Evolutionary conservation across 257 asterid genomes (phyloP).

Genomic region (Perilla frutescens): DNA sequence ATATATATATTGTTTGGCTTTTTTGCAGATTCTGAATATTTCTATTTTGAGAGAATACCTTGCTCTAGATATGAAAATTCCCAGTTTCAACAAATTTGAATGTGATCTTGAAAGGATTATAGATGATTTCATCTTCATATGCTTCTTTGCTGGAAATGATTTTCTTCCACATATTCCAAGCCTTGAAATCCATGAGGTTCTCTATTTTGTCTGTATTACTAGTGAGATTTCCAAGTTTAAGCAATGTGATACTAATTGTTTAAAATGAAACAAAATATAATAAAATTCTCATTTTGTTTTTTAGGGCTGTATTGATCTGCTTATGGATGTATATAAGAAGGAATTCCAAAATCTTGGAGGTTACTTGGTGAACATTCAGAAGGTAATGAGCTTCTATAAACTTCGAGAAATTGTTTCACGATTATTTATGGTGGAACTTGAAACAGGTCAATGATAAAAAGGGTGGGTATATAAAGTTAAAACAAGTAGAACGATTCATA

Average conservation of each 20-base stretch:
- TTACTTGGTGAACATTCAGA: constrained; percentile 55
- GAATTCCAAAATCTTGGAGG: constrained; percentile 67
- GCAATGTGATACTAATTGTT: neutral
- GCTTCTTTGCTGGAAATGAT: constrained; percentile 76
- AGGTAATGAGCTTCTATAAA: constrained; percentile 41
- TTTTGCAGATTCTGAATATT: constrained; percentile 60
- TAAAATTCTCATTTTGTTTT: neutral
- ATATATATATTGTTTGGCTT: neutral
- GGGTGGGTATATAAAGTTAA: constrained; percentile 45
- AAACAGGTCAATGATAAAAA: constrained; percentile 45
- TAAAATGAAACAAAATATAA: neutral
- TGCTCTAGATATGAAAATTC: constrained; percentile 51
- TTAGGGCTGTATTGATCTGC: constrained; percentile 60
- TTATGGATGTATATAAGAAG: constrained; percentile 57
- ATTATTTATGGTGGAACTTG: constrained; percentile 1
- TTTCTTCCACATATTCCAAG: constrained; percentile 69
- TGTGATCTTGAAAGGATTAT: constrained; percentile 53
- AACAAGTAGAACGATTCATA: constrained; percentile 58
- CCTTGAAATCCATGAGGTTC: constrained; percentile 65
- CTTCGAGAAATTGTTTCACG: neutral
- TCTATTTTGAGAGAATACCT: constrained; percentile 64
- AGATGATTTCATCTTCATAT: constrained; percentile 68
- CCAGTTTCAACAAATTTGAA: constrained; percentile 37
- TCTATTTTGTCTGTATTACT: neutral
- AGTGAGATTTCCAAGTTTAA: neutral